phyloP scores from a whole-genome alignment of 306 rosid species.

The Quercus gilva region DNA sequence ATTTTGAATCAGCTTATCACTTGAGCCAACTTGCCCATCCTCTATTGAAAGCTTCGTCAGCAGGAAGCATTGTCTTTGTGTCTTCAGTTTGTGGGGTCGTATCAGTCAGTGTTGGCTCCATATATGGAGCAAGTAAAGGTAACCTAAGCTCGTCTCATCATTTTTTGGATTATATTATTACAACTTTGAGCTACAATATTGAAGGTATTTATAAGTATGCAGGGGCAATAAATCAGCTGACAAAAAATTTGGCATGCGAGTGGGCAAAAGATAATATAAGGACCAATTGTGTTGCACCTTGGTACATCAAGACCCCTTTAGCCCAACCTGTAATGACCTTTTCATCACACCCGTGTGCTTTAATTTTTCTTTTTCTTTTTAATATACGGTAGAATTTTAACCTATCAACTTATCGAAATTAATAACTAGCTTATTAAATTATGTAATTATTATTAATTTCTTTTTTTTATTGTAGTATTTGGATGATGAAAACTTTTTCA shows the following conservation, averaged over 20 bases:
- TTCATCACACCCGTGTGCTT: background rate
- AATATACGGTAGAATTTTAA: no score
- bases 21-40: no score
- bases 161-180: no score
- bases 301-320: slow-evolving; percentile 33
- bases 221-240: slow-evolving; percentile 19
- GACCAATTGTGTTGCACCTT: slow-evolving; percentile 53
- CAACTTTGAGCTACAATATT: no score
- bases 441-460: background rate
- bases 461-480: background rate
- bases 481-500: background rate
- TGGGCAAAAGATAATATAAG: slow-evolving; percentile 66
- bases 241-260: slow-evolving; percentile 56
- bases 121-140: slow-evolving; percentile 46
- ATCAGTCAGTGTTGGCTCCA: background rate
- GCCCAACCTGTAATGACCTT: background rate
- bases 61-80: slow-evolving; percentile 27
- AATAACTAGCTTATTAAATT: background rate
- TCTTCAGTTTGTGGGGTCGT: slow-evolving; percentile 18
- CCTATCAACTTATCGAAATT: no score
- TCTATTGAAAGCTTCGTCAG: slow-evolving; percentile 21
- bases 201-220: background rate
- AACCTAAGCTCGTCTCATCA: background rate
- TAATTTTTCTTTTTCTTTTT: no score
- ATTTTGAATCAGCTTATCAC: no score